Base-by-base conservation (phyloP, 2,329 filamentous ascomycete genomes). In the Canariomyces notabilis region DNA sequence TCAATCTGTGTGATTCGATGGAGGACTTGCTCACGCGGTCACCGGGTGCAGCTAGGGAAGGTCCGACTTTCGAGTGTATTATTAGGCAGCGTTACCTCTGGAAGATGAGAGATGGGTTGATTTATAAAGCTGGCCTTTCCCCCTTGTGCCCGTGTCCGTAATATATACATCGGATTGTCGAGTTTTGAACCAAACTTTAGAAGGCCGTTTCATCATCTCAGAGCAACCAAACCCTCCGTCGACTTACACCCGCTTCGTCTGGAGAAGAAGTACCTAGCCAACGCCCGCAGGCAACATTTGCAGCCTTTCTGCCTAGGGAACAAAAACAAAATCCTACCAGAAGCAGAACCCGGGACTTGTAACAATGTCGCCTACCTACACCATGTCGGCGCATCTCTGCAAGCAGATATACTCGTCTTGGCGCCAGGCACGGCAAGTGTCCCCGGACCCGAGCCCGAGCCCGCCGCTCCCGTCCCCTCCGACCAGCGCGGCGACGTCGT, bases 361-460 rank as follows among this genome's bases (percentile, higher is more conserved):
- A 12, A 42, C 52, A 67, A 80, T 80, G 77, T 71, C 75, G 45
- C 76, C 75, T 41, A 79, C 77, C 31, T 77, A 80, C 66, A 79
- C 77, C 53, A 79, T 80, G 71, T 78, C 76, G 14, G 75, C 76
- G 56, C 77, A 80, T 57, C 66, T 80, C 63, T 77, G 75, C 74
- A 78, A 76, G 64, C 70, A 79, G 57, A 75, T 80, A 65, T 76
- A 72, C 67, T 68, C 73, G 42, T 79, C 77, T n/a, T 80, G 76
- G 74, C 70, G 70, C 52, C 73, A 77, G 59, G 64, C 70, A 37
- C 70, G 69, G 53, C 69, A 73, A 53, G 61, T 65, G 21, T 64
- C 64, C 3, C 60, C 66, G 42, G 65, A 69, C 12, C 50, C 62
- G 37, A 53, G 51, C 47, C 53, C 59, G 35, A 47, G 56, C 39